Base-by-base conservation (phyloP, 192 early-diverging fungal species). In the Dissophora globulifera region DNA sequence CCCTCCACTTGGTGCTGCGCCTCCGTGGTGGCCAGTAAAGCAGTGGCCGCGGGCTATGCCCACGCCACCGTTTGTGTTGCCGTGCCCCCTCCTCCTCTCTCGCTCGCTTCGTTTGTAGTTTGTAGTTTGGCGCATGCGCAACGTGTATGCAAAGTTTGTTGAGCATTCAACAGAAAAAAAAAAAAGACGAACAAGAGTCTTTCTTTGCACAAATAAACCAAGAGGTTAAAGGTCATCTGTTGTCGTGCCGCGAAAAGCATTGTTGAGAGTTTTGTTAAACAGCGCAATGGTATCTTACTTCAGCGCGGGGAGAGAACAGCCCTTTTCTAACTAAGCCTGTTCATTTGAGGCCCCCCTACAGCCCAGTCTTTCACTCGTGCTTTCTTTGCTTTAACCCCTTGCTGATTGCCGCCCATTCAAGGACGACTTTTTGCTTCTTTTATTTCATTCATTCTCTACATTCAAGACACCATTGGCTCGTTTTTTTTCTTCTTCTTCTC, bases 1-100 rank as follows among this genome's bases (percentile, higher is more conserved):
- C 91, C 10, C 86, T 91, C 22, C 91, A 93, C 58, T 70, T 92
- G 56, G 92, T 93, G 8, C 83, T 93, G 22, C 90, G 91, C 79
- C 86, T 93, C 61, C 92, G 92, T 78, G 92, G 92, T 87, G 92
- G 91, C 49, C 69, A 64, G 69, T 74, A 64, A 64, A 25, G 38
- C 17, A 5, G 15, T 26, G 40, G 11, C 50, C 45, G 52, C 26
- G 15, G 17, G 26, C 41, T 19, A 45, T 58, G 41, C 41, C 53
- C 29, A 9, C 32, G 29, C 53, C 22, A 31, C 32, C 3, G 4
- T 53, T 6, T 25, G 35, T 25, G 7, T 4, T 19, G 4, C n/a
- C 33, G 22, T 54, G 33, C 32, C 55, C 3, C 25, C 53, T 16
- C 2, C 19, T 53, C 6, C 2, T 30, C 19, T 53, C 33, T 13